phyloP scores from a whole-genome alignment of 805 yeast genomes.

The Cyberlindnera mycetangii region DNA sequence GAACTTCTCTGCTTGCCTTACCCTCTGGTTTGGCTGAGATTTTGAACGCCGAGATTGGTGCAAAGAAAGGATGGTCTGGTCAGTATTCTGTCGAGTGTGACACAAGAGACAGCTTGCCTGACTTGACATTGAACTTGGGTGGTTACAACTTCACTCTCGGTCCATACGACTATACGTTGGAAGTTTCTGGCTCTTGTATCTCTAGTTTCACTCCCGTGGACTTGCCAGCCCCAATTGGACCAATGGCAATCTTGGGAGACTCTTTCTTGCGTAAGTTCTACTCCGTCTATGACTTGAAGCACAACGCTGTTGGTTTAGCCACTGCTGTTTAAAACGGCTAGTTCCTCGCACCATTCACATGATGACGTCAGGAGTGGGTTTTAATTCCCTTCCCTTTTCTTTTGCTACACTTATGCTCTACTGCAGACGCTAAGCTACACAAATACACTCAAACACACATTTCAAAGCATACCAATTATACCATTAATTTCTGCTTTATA shows the following conservation, averaged over 20 bases:
- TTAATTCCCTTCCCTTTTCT: too few relatives aligned
- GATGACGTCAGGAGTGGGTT: too few relatives aligned
- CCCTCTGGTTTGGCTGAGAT: conserved; percentile 97
- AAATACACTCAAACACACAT: too few relatives aligned
- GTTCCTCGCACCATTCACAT: background rate
- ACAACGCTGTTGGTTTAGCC: conserved; percentile 94
- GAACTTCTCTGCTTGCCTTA: conserved; percentile 92
- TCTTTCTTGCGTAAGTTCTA: conserved; percentile 95
- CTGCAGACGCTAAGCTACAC: too few relatives aligned
- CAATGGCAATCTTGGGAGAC: conserved; percentile 94
- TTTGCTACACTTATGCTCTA: too few relatives aligned
- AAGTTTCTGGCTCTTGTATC: conserved; percentile 91
- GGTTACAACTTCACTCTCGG: conserved; percentile 90
- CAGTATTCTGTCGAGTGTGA: conserved; percentile 94
- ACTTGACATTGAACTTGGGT: conserved; percentile 82
- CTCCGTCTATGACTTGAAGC: conserved; percentile 88
- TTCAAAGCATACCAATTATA: too few relatives aligned
- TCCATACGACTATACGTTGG: conserved; percentile 91
- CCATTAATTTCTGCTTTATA: too few relatives aligned
- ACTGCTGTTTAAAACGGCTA: conserved; percentile 46
- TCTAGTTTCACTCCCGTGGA: conserved; percentile 97
- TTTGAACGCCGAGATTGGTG: conserved; percentile 93
- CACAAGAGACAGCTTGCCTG: conserved; percentile 80
- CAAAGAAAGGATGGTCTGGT: conserved; percentile 95
- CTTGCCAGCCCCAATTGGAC: conserved; percentile 95